phyloP scores from a whole-genome alignment of 176 grass and related monocot genomes.

The Cenchrus americanus region DNA sequence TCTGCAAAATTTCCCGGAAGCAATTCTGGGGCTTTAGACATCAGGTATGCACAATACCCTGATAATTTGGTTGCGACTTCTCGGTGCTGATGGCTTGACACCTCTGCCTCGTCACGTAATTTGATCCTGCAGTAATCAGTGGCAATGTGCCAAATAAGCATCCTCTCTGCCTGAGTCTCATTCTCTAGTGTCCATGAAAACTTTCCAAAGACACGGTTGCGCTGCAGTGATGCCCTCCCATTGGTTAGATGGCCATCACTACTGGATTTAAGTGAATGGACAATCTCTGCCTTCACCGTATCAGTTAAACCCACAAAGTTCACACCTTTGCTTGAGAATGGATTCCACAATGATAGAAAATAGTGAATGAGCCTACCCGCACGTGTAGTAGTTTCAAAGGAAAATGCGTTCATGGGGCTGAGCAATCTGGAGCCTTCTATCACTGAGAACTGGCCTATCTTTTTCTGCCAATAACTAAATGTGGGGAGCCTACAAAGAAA shows the following conservation, averaged over 20 bases:
- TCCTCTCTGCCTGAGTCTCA: background rate
- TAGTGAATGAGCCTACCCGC: no score
- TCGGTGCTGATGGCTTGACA: background rate
- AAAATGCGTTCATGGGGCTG: no score
- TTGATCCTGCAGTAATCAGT: background rate
- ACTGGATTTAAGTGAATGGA: background rate
- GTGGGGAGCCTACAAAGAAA: background rate
- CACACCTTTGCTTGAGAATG: no score
- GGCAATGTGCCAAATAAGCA: slow-evolving; percentile 37
- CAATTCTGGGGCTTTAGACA: background rate
- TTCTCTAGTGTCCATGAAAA: background rate
- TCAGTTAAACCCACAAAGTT: background rate
- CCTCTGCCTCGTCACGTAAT: fast-evolving
- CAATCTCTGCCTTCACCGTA: background rate
- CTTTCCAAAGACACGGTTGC: background rate
- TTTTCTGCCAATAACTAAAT: background rate
- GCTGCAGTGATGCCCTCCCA: background rate
- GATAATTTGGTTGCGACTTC: background rate
- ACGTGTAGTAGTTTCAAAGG: no score
- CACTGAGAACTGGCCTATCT: background rate
- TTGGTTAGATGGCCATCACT: background rate
- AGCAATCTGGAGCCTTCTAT: background rate
- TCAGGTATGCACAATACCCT: background rate
- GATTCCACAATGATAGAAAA: background rate
- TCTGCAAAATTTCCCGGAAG: background rate